These are phyloP conservation scores for Boechera divaricarpa DNA, from an alignment of 345 rosid genomes.

Conservation along the genomic window DNA sequence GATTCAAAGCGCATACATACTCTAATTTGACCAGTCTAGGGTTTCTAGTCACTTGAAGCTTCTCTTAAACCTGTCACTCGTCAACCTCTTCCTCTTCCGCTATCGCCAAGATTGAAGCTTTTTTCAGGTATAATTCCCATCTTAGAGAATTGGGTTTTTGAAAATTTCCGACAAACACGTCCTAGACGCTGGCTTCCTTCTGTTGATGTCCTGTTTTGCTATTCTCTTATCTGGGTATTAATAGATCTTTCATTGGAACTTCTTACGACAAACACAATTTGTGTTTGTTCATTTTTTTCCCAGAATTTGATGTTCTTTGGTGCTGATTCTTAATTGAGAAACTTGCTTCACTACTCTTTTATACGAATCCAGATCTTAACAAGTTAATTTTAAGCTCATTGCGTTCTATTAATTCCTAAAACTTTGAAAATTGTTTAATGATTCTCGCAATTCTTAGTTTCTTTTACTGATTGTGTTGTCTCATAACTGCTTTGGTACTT, in stretches of 20 bases:
- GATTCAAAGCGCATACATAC: constrained; percentile 23
- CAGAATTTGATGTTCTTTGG: not conserved
- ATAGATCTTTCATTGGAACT: constrained; percentile 18
- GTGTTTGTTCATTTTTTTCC: not conserved
- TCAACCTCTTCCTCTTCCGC: constrained; percentile 30
- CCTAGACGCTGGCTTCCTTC: constrained; percentile 7
- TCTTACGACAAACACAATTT: not conserved
- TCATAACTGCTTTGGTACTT: not conserved
- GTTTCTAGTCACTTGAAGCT: constrained; percentile 33
- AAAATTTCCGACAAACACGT: constrained; percentile 20
- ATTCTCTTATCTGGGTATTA: constrained; percentile 23
- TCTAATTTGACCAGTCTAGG: constrained; percentile 40
- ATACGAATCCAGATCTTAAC: not conserved
- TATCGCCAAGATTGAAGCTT: constrained; percentile 30
- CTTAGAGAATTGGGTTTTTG: not conserved
- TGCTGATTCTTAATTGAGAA: not conserved
- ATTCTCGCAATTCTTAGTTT: not conserved
- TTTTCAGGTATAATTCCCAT: constrained; percentile 23
- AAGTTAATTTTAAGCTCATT: not conserved
- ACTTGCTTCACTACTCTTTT: not conserved
- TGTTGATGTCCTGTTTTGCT: constrained; percentile 33
- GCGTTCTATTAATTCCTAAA: not conserved
- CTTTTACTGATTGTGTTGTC: not conserved
- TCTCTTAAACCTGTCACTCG: constrained; percentile 26
- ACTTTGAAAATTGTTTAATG: not conserved